Conservation (phyloP, 2,329 filamentous ascomycete genomes). For the Pseudonectria foliicola region DNA sequence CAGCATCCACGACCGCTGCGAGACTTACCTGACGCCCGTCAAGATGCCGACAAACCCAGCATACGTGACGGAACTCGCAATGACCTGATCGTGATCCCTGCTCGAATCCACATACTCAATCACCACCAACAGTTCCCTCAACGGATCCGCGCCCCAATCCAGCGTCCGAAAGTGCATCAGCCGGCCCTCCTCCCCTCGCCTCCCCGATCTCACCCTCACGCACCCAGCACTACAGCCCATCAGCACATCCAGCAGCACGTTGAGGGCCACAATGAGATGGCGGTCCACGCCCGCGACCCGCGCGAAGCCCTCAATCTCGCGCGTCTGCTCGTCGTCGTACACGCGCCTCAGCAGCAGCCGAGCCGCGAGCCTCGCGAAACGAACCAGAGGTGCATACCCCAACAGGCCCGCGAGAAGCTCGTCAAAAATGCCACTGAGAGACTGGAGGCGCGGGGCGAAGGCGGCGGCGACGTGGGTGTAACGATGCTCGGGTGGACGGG, state of each 20-base stretch:
- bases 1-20: conserved; percentile 4
- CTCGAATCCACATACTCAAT: conserved; percentile 9
- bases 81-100: conserved; percentile 25
- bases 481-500: conserved; percentile 1
- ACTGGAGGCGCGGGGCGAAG: conserved; percentile 4
- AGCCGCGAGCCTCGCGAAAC: conserved; percentile 30
- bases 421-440: conserved; percentile 8
- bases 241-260: conserved; percentile 52
- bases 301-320: conserved; percentile 50
- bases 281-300: conserved; percentile 41
- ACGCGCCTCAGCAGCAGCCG: conserved; percentile 40
- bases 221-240: conserved; percentile 57
- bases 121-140: conserved; percentile 6
- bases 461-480: conserved; percentile 6
- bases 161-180: conserved; percentile 45
- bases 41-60: conserved; percentile 44
- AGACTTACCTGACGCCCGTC: conserved; percentile 38
- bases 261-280: conserved; percentile 51
- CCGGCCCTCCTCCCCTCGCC: conserved; percentile 3
- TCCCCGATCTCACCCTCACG: conserved; percentile 3
- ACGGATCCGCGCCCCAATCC: conserved; percentile 8
- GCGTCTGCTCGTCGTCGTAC: conserved; percentile 46
- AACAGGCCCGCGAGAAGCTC: conserved; percentile 9
- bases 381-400: conserved; percentile 6
- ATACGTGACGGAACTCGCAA: conserved; percentile 43